Base-by-base conservation (phyloP, 257 asterid genomes). In the Petunia axillaris region DNA sequence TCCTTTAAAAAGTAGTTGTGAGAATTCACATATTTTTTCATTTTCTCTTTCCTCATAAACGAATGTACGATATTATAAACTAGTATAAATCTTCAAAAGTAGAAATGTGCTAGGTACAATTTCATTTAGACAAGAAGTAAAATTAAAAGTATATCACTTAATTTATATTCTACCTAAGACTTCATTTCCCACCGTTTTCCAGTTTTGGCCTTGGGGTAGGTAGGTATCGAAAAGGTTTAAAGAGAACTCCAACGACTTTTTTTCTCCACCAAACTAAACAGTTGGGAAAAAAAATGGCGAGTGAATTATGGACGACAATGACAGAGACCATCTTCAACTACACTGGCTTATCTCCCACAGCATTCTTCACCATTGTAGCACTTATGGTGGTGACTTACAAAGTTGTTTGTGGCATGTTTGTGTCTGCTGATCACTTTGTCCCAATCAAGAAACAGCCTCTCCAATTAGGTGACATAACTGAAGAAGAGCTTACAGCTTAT, bases 291-390 rank as follows among this genome's bases (percentile, higher is more conserved):
- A 11, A 4, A 63, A 53, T 65, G 71, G 25, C 74, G 91, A 88
- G 85, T 81, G 14, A 25, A 25, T 25, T 84, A 3, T 93, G 92
- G 96, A 80, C 84, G 41, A 84, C 87, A 40, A 10, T 88, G 25
- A 85, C 90, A 79, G 92, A 84, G 16, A 67, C 88, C 74, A 88
- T 93, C 85, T 73, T 81, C 87, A 64, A 81, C 64, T 90, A 89
- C 87, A 92, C 94, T 3, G 97, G 97, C 4, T 88, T 95, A n/a
- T 92, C 97, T 1, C 93, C 99, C 80, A 76, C 93, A 81, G 89
- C 93, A 25, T 91, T 95, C 77, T 93, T 91, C 91, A 92, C 99
- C 0, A 81, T 95, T 13, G 59, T 82, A 57, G 95, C 90, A 39
- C 64, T 93, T 82, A 90, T 90, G 97, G 64, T 77, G 53, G 95